Evolutionary conservation across 2,329 filamentous ascomycete genomes (phyloP), one percentile per base, ranked within the genome.

Genomic region (Pseudogymnoascus sp.): DNA sequence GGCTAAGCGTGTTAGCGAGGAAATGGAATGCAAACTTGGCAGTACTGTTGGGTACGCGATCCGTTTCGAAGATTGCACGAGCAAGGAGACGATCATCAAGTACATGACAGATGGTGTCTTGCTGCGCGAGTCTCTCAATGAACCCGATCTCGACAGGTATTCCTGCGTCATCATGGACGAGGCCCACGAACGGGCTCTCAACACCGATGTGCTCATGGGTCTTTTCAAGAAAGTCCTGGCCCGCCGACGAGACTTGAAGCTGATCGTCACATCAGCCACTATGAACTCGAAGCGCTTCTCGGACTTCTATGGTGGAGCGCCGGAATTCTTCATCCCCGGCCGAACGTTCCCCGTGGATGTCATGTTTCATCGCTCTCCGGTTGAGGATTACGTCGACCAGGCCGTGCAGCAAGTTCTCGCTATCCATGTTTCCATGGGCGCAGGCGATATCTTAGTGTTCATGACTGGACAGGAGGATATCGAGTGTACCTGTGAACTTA

Each of bases 381-480:
- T 96, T 66, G 95, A 98, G 73, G 95, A 99, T 73, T 99, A 99
- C 69, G 95, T 99, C 31, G 96, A 99, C 71, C 91, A 92, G 69
- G 91, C 96, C 1, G 95, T 99, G 61, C 95, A 97, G 72, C 95
- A 98, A 75, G 90, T 97, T 40, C 82, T 99, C 56, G 89, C 92
- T 1, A 98, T 99, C 61, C 95, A 99, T 71, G 93, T 99, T 10
- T 96, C 93, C 0, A 96, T 98, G 81, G 91, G 91, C 0, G 78
- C 86, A 0, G 95, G 95, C 11, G 95, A 99, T 76, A 98, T 99
- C 63, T 80, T 99, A 7, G 93, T 99, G 7, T 99, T 99, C 76
- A 99, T 99, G 95, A 99, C 96, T 0, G 95, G 95, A 10, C 95
- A 98, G 74, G 96, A 99, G 76, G 95, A 99, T 72, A 99, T 99